phyloP scores from a whole-genome alignment of 352 stramenopile species.

The Blastocystis sp. region DNA sequence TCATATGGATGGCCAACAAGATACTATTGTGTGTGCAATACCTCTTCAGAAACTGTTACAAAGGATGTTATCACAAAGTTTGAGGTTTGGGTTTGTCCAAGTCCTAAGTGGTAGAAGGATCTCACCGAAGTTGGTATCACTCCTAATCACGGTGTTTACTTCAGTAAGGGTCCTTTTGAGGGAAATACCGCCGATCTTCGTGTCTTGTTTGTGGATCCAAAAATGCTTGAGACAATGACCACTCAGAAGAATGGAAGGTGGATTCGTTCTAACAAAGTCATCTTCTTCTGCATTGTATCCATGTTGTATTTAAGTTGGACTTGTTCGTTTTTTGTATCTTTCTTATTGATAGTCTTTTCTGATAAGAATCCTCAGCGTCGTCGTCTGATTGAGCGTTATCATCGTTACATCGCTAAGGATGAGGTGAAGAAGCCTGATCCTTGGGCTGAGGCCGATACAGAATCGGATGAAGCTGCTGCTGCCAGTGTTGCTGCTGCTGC shows the following conservation, averaged over 20 bases:
- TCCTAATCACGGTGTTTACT: slow-evolving; percentile 24
- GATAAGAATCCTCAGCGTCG: slow-evolving; percentile 45
- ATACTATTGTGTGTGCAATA: slow-evolving; percentile 47
- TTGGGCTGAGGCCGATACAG: background rate
- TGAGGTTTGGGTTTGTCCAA: background rate
- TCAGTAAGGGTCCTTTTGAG: slow-evolving; percentile 46
- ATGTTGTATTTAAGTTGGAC: slow-evolving; percentile 44
- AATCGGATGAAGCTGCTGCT: background rate
- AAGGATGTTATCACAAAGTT: slow-evolving; percentile 20
- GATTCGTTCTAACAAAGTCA: slow-evolving; percentile 1
- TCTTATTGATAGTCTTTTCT: slow-evolving; percentile 36
- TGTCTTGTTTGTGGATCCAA: background rate
- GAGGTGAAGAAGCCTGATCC: background rate
- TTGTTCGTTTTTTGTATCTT: background rate
- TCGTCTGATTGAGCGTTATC: slow-evolving; percentile 53
- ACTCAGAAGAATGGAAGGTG: background rate
- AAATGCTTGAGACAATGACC: background rate
- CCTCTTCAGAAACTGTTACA: slow-evolving; percentile 13
- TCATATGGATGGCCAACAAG: slow-evolving; percentile 39
- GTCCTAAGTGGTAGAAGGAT: background rate
- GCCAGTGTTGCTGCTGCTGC: background rate
- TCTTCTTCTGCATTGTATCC: slow-evolving; percentile 20
- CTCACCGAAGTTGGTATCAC: background rate
- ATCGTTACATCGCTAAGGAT: slow-evolving; percentile 43
- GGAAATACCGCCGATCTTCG: slow-evolving; percentile 14